A percentile compares a stretch with the other conserved stretches of the same genome.
Evolutionary conservation across 176 grass and related monocot genomes (phyloP).

Genomic region (Metroxylon sagu): DNA sequence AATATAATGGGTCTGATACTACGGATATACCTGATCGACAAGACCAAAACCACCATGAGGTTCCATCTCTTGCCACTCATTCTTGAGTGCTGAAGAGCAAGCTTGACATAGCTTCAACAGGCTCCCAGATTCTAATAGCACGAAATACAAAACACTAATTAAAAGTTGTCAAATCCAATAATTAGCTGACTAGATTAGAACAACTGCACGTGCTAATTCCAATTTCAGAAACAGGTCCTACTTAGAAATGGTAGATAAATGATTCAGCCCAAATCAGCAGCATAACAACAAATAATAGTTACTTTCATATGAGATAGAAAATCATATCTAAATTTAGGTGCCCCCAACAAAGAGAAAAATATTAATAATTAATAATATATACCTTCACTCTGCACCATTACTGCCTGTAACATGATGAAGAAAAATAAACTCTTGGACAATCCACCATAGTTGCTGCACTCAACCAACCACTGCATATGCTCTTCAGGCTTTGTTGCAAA

Average conservation of each 20-base stretch:
- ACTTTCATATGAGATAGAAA: no score
- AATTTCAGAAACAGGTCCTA: no score
- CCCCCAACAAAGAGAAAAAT: neutral
- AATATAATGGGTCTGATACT: constrained; percentile 16
- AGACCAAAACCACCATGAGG: constrained; percentile 16
- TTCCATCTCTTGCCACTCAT: constrained; percentile 49
- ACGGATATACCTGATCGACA: constrained; percentile 45
- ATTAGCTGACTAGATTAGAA: neutral
- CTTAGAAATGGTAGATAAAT: no score
- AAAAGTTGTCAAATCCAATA: neutral
- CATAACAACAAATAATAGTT: no score
- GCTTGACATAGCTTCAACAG: constrained; percentile 43
- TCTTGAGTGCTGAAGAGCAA: constrained; percentile 64
- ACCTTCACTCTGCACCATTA: constrained; percentile 54
- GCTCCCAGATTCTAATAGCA: constrained; percentile 38
- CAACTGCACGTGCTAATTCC: neutral
- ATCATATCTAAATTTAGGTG: neutral
- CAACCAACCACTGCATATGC: constrained; percentile 56
- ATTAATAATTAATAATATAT: constrained; percentile 1
- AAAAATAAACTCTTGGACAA: constrained; percentile 59
- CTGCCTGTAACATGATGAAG: constrained; percentile 59
- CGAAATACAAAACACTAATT: neutral
- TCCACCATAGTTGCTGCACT: constrained; percentile 38
- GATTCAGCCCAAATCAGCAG: no score
- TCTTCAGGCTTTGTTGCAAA: constrained; percentile 48